Base-by-base conservation (phyloP, 1,139 yeast species). In the Keqinozyma sinolaborantium region DNA sequence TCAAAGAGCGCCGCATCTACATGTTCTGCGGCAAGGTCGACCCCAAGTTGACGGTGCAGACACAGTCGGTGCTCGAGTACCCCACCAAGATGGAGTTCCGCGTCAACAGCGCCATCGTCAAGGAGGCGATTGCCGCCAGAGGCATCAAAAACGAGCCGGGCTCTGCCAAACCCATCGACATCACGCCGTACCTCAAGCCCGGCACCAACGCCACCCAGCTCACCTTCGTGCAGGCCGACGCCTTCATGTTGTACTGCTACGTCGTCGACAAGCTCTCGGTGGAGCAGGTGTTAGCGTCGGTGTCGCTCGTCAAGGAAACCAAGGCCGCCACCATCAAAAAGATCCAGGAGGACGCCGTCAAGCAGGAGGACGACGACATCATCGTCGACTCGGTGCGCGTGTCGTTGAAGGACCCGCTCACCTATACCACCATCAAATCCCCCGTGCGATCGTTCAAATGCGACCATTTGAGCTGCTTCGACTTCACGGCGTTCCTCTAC, bases 381-480 rank as follows among this genome's bases (percentile, higher is more conserved):
- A 65, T 70, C 11, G 74, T 79, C 28, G 72, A 78, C 13, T 69
- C 77, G 2, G 72, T 79, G n/a, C 61, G 70, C 2, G 57, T 82
- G 29, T 67, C 82, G 13, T 57, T 83, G 32, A 68, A 69, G 36
- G 83, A 87, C 48, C 90, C 92, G 0, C 58, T 82, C 10, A 73
- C 85, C 1, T 77, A 72, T 42, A 64, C 72, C n/a, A 62, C 79
- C 38, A 76, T 83, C 70, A 61, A 63, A 35, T 58, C 66, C 36
- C 92, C 94, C 0, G 73, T 71, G 2, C 74, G 77, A 43, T 73
- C 85, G 2, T 58, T 66, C 0, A 63, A 58, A 34, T 83, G 92
- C 53, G 60, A 70, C 24, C 94, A 83, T 51, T 54, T 79, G n/a
- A 81, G 77, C 45, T 83, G 92, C 46, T 83, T 83, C 54, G 94